Evolutionary conservation across 2,329 filamentous ascomycete species (phyloP).

Genomic region (Ophiostoma tasmaniense): DNA sequence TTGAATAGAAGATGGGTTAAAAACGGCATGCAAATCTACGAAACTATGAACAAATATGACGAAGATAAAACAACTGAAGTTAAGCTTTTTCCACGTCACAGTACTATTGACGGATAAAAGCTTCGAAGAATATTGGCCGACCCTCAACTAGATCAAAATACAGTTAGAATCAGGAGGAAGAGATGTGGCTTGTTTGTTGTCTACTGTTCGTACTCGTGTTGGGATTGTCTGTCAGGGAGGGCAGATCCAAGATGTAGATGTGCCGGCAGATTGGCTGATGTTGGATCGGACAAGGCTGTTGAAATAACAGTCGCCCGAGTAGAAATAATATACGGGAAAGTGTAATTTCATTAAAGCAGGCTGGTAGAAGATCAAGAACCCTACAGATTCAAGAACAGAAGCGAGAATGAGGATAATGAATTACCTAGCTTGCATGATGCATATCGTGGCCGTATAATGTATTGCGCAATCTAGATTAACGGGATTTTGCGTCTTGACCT

Average conservation of each 20-base stretch:
- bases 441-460: not conserved
- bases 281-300: not conserved
- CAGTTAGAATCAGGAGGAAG: not conserved
- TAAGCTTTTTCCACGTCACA: not conserved
- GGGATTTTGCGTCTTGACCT: not conserved
- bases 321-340: not conserved
- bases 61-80: not conserved
- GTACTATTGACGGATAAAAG: not conserved
- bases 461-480: not conserved
- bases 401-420: not conserved
- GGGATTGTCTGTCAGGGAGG: not conserved
- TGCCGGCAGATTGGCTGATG: not conserved
- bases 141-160: not conserved
- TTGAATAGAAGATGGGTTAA: too few relatives aligned
- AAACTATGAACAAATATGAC: not conserved
- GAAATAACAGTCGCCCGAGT: not conserved
- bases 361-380: not conserved
- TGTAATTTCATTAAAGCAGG: too few relatives aligned
- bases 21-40: not conserved
- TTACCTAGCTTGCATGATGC: not conserved
- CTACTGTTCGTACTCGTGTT: not conserved
- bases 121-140: not conserved
- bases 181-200: not conserved
- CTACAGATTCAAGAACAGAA: not conserved
- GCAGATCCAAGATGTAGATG: not conserved